phyloP scores from a whole-genome alignment of 2,329 filamentous ascomycete species.

The Alternaria postmessia region DNA sequence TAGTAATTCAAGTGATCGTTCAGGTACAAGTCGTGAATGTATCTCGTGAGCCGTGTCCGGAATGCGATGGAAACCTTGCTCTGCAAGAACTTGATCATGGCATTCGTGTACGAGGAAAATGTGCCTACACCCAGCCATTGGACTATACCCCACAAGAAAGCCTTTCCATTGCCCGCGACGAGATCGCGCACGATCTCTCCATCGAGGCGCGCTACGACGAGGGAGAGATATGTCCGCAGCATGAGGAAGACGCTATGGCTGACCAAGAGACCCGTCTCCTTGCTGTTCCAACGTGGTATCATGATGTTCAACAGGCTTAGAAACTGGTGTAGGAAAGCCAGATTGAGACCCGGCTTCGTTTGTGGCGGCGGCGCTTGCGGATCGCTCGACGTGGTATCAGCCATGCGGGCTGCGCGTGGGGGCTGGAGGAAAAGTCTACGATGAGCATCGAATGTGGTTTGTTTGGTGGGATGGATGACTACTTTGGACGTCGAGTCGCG shows the following conservation, averaged over 20 bases:
- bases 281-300: conserved; percentile 94
- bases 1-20: conserved; percentile 97
- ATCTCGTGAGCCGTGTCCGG: conserved; percentile 89
- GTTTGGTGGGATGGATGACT: conserved; percentile 87
- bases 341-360: conserved; percentile 91
- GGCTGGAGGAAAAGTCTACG: conserved; percentile 91
- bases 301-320: conserved; percentile 96
- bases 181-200: conserved; percentile 96
- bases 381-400: conserved; percentile 63
- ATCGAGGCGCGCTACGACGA: conserved; percentile 90
- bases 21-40: conserved; percentile 96
- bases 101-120: conserved; percentile 95
- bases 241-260: conserved; percentile 91
- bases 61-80: conserved; percentile 99
- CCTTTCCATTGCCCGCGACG: conserved; percentile 90
- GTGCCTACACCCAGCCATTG: conserved; percentile 97
- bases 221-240: conserved; percentile 89
- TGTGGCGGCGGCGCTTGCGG: conserved; percentile 81
- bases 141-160: conserved; percentile 84
- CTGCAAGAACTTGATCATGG: conserved; percentile 98
- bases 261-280: conserved; percentile 88
- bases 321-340: conserved; percentile 97
- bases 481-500: conserved; percentile 89
- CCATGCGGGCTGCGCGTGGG: conserved; percentile 79
- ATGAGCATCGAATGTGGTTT: conserved; percentile 95